Evolutionary conservation across 2,329 filamentous ascomycete species (phyloP), one percentile per base, ranked within the genome.

Genomic region (Fusarium euwallaceae): DNA sequence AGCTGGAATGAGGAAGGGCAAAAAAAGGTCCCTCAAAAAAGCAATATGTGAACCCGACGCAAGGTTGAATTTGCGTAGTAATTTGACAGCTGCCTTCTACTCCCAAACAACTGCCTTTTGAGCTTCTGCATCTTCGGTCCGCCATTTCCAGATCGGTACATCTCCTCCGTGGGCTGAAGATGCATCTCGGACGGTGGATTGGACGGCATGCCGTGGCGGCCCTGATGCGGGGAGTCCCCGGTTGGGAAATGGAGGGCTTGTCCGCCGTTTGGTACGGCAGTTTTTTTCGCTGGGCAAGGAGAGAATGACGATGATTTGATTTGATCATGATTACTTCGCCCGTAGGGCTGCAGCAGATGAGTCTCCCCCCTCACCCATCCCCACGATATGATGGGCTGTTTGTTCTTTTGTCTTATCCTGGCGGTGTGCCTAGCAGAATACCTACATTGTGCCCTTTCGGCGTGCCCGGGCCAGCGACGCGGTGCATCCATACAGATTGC

Each of bases 261-360:
- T 45, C 67, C 67, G 66, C 62, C 39, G 53, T 73, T 70, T 69
- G 66, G 69, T 41, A 69, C 64, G 64, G 64, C 64, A 66, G 41
- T 43, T 66, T n/a, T 34, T 11, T 11, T 34, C 27, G 32, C 17
- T 60, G 5, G 27, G 27, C 5, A 27, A 17, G 24, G 17, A 20
- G 12, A 32, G 22, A 53, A 53, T 24, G 22, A 32, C 55, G 61
- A 56, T 56, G 37, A 61, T 37, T 37, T 36, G 34, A 45, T 45
- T 45, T 45, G 41, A 45, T 45, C 41, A 45, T 45, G 41, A 24
- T 45, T 45, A 16, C 41, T 14, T 66, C 32, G 32, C 59, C 65
- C 61, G 63, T 79, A 78, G 77, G 77, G 77, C 77, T 78, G 77
- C 74, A 78, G 72, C 61, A 70, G 41, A 43, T 43, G 41, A 43